phyloP scores from a whole-genome alignment of 2,329 filamentous ascomycete species.

The Eurotiales sp. region DNA sequence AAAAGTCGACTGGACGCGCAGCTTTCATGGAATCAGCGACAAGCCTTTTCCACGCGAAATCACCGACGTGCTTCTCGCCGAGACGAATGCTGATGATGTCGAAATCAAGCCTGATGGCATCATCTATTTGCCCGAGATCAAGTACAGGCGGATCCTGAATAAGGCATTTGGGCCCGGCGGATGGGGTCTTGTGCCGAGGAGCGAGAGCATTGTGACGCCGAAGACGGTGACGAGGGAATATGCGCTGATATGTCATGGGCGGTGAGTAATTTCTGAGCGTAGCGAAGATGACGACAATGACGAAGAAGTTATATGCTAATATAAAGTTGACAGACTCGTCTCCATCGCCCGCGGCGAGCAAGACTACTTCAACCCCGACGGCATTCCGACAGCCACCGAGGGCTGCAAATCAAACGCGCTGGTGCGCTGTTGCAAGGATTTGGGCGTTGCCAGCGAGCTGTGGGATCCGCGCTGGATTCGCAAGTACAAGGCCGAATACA shows the following conservation, averaged over 20 bases:
- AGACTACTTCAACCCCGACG: slow-evolving; percentile 84
- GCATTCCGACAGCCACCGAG: slow-evolving; percentile 89
- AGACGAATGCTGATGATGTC: slow-evolving; percentile 69
- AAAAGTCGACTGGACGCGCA: slow-evolving; percentile 75
- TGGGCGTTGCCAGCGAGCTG: slow-evolving; percentile 89
- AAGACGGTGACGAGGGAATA: slow-evolving; percentile 86
- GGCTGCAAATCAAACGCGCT: slow-evolving; percentile 97
- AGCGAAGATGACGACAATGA: not conserved
- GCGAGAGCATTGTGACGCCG: slow-evolving; percentile 79
- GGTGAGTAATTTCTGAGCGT: slow-evolving; percentile 50
- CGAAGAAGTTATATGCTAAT: not conserved
- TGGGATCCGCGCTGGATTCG: slow-evolving; percentile 94
- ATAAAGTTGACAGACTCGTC: slow-evolving; percentile 63
- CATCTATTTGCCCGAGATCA: slow-evolving; percentile 95
- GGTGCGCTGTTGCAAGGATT: slow-evolving; percentile 97
- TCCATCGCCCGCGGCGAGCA: slow-evolving; percentile 92
- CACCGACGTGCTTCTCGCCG: slow-evolving; percentile 63
- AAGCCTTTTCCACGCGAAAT: slow-evolving; percentile 68
- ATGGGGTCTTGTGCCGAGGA: slow-evolving; percentile 87
- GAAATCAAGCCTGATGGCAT: slow-evolving; percentile 98
- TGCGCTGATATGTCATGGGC: slow-evolving; percentile 79
- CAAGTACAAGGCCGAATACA: slow-evolving; percentile 70
- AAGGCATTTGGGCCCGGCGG: slow-evolving; percentile 88
- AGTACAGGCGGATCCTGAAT: slow-evolving; percentile 89
- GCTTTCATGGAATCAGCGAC: slow-evolving; percentile 73